Evolutionary conservation across 768 basidiomycete genomes (phyloP).

Genomic region (Naganishia friedmannii): DNA sequence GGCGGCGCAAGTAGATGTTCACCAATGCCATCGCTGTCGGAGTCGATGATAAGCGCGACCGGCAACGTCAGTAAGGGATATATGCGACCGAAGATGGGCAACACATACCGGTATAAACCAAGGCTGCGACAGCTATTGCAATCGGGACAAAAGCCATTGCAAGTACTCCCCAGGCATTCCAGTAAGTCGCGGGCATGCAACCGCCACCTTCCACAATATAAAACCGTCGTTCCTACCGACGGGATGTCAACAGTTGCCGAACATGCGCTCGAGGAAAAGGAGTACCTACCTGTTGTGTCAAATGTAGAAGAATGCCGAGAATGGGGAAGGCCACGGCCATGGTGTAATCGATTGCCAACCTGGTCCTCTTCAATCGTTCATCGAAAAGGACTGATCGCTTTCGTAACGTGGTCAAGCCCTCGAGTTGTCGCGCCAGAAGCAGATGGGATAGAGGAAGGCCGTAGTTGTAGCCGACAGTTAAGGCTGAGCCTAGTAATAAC

Average conservation of each 20-base stretch:
- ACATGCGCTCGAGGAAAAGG: background rate
- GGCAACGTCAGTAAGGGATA: background rate
- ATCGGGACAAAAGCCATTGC: conserved; percentile 41
- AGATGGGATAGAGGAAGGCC: conserved; percentile 47
- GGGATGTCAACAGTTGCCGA: background rate
- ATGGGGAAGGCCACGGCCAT: conserved; percentile 38
- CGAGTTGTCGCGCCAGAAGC: conserved; percentile 47
- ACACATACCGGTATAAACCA: conserved; percentile 43
- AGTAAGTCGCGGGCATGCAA: conserved; percentile 43
- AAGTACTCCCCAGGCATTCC: conserved; percentile 49
- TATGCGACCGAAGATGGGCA: background rate
- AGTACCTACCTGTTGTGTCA: conserved; percentile 36
- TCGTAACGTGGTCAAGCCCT: conserved; percentile 45
- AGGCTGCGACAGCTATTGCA: conserved; percentile 26
- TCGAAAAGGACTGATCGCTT: conserved; percentile 44
- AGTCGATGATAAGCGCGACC: background rate
- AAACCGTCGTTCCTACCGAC: conserved; percentile 38
- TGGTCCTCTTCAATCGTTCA: conserved; percentile 33
- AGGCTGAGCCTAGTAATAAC: conserved; percentile 13
- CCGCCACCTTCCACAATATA: conserved; percentile 45
- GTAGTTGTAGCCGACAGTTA: conserved; percentile 49
- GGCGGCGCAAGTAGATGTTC: conserved; percentile 45
- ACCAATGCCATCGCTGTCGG: conserved; percentile 41
- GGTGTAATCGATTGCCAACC: conserved; percentile 39
- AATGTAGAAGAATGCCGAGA: conserved; percentile 43